Evolutionary conservation across 331 rosid species (phyloP).

Genomic region (Rosa hybrid): DNA sequence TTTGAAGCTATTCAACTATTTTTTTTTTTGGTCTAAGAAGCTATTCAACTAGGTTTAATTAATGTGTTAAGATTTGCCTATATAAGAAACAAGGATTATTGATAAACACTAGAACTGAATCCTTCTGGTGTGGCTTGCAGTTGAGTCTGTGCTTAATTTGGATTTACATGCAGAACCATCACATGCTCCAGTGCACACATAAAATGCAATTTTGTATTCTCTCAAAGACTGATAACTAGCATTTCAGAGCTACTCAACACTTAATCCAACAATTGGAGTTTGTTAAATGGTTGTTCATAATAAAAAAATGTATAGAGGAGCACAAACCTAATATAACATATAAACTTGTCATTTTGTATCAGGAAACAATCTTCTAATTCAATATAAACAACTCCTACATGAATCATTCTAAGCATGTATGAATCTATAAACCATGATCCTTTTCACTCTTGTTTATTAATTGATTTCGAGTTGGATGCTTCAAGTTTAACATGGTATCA

Average conservation of each 20-base stretch:
- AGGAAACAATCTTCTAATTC: too few relatives aligned
- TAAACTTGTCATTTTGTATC: neutral
- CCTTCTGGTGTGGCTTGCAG: slow-evolving; percentile 15
- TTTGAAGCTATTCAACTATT: neutral
- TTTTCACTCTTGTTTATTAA: neutral
- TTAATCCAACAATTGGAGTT: neutral
- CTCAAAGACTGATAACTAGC: neutral
- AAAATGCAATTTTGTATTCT: slow-evolving; percentile 6
- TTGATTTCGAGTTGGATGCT: neutral
- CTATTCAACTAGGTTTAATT: neutral
- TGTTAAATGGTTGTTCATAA: neutral
- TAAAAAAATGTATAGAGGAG: neutral
- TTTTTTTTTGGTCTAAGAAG: too few relatives aligned
- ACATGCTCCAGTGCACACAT: slow-evolving; percentile 17
- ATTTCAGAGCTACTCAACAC: slow-evolving; percentile 1
- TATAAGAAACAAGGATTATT: slow-evolving; percentile 23
- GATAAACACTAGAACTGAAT: slow-evolving; percentile 21
- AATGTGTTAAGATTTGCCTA: neutral
- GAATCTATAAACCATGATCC: neutral
- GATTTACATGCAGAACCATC: slow-evolving; percentile 28
- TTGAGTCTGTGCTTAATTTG: slow-evolving; percentile 18
- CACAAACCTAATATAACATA: neutral
- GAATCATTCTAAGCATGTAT: neutral
- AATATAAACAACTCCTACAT: neutral
- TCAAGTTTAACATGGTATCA: neutral